Conservation (phyloP, 2,329 filamentous ascomycete species). For the Neoscytalidium dimidiatum region DNA sequence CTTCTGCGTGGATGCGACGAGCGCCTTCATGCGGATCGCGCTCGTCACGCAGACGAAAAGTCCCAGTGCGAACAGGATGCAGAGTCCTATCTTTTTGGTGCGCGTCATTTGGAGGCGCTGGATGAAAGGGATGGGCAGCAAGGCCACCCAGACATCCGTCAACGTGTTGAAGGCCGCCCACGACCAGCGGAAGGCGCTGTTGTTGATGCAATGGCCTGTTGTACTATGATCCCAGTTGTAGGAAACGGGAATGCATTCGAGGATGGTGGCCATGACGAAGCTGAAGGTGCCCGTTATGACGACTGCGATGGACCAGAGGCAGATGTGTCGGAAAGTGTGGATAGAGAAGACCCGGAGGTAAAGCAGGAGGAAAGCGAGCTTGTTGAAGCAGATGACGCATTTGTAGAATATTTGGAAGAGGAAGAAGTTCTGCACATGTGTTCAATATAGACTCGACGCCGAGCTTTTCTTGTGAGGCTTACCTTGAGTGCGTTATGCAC, state of each 20-base stretch:
- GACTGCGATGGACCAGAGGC: slow-evolving; percentile 24
- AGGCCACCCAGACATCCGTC: slow-evolving; percentile 21
- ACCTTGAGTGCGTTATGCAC: slow-evolving; percentile 26
- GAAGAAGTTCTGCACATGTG: slow-evolving; percentile 27
- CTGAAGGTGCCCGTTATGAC: slow-evolving; percentile 19
- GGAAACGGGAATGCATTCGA: slow-evolving; percentile 29
- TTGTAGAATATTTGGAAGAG: slow-evolving; percentile 29
- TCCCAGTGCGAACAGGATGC: slow-evolving; percentile 20
- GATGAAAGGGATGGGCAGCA: slow-evolving; percentile 23
- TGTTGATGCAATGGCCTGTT: slow-evolving; percentile 8
- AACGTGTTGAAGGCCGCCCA: slow-evolving; percentile 24
- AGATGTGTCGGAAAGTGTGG: slow-evolving; percentile 24
- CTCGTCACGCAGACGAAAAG: slow-evolving; percentile 31
- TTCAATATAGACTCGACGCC: not conserved
- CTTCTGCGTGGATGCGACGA: slow-evolving; percentile 24
- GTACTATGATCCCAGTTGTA: slow-evolving; percentile 17
- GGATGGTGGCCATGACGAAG: slow-evolving; percentile 26
- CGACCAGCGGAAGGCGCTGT: slow-evolving; percentile 19
- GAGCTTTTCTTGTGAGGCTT: not conserved
- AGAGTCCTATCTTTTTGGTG: slow-evolving; percentile 20
- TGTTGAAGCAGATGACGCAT: slow-evolving; percentile 29
- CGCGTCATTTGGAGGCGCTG: slow-evolving; percentile 19
- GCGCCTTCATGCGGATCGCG: slow-evolving; percentile 29
- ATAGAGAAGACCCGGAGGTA: slow-evolving; percentile 30
- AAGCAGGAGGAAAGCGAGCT: slow-evolving; percentile 29